Conservation (phyloP, 148 eudicot genomes). For the Rhododendron simsii region DNA sequence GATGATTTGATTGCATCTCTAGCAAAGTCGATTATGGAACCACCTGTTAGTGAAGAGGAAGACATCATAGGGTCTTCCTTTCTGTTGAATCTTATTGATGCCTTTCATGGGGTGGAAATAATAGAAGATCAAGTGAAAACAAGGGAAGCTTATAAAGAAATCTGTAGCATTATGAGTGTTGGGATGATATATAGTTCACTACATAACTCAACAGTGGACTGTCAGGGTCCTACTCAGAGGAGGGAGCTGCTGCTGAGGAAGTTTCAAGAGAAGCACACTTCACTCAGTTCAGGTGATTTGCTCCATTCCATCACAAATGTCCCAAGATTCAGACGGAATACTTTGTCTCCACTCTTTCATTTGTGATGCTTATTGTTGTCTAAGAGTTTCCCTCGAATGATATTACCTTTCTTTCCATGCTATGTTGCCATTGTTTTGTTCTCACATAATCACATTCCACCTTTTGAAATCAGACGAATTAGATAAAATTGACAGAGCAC, state of each 20-base stretch:
- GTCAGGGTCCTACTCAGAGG: slow-evolving; percentile 61
- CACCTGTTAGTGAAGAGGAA: slow-evolving; percentile 88
- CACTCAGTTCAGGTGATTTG: slow-evolving; percentile 59
- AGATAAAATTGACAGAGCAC: slow-evolving; percentile 65
- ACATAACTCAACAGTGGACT: slow-evolving; percentile 60
- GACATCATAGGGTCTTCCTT: slow-evolving; percentile 83
- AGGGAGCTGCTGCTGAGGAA: slow-evolving; percentile 65
- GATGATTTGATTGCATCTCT: slow-evolving; percentile 79
- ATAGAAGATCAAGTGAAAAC: slow-evolving; percentile 78
- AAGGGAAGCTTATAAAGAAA: slow-evolving; percentile 74
- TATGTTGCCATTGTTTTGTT: slow-evolving; percentile 10
- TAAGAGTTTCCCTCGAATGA: not conserved
- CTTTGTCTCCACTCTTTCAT: slow-evolving; percentile 3
- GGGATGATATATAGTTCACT: slow-evolving; percentile 88
- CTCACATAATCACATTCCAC: slow-evolving; percentile 6
- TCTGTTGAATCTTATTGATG: slow-evolving; percentile 83
- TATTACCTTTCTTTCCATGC: slow-evolving; percentile 6
- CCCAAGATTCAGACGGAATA: not conserved
- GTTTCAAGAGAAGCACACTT: slow-evolving; percentile 58
- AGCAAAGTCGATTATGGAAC: slow-evolving; percentile 78
- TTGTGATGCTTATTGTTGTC: not conserved
- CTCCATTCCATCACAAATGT: not conserved
- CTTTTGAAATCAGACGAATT: slow-evolving; percentile 54
- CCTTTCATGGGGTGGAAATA: slow-evolving; percentile 87
- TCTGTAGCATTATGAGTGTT: slow-evolving; percentile 85